Evolutionary conservation across 2,329 filamentous ascomycete genomes (phyloP).

Genomic region (Scolecobasidium constrictum): DNA sequence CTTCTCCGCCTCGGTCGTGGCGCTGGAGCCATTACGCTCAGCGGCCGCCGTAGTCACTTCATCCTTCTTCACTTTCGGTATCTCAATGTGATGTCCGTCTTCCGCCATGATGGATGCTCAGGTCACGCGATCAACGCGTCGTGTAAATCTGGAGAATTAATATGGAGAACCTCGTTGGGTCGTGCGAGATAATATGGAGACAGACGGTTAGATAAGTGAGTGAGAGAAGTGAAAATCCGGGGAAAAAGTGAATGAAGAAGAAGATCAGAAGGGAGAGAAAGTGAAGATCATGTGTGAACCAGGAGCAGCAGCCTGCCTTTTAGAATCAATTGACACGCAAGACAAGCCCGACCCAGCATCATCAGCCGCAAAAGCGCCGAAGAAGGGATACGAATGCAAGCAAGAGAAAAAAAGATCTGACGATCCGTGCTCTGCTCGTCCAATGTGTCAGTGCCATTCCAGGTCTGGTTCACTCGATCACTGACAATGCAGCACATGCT

Average conservation of each 20-base stretch:
- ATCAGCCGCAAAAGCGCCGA: too few species aligned
- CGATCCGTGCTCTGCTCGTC: too few species aligned
- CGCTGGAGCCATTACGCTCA: background rate
- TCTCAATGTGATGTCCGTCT: background rate
- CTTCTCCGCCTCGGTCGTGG: background rate
- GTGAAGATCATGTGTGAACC: slow-evolving; percentile 1
- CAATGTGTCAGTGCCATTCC: too few species aligned
- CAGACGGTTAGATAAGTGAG: background rate
- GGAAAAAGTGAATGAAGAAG: background rate
- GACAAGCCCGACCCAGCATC: too few species aligned
- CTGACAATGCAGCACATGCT: too few species aligned
- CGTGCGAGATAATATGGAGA: background rate
- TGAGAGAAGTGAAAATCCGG: background rate
- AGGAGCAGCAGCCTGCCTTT: too few species aligned
- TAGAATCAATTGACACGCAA: too few species aligned
- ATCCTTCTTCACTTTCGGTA: background rate
- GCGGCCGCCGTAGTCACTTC: background rate
- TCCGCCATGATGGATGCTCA: background rate
- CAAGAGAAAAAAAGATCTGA: too few species aligned
- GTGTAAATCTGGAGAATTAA: background rate
- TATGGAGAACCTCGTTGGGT: background rate
- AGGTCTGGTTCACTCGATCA: too few species aligned
- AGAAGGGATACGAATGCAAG: too few species aligned
- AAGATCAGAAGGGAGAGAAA: background rate
- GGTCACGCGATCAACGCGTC: background rate